Evolutionary conservation across 352 stramenopile species (phyloP).

Genomic region (Globisporangium cylindrosporum): DNA sequence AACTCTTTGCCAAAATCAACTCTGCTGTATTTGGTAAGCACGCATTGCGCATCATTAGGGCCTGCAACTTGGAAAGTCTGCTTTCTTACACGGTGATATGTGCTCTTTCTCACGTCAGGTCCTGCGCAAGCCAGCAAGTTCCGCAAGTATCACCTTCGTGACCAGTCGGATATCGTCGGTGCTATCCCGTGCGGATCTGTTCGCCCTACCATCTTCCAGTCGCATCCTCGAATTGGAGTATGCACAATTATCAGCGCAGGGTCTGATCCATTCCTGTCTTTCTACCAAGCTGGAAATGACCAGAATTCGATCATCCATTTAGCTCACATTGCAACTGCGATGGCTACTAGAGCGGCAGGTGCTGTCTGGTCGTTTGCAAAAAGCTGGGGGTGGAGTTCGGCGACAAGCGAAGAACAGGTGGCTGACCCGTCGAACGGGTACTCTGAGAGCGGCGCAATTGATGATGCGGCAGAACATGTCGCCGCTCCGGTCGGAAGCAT

Average conservation of each 20-base stretch:
- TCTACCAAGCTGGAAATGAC: slow-evolving; percentile 83
- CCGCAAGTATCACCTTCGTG: slow-evolving; percentile 74
- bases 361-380: slow-evolving; percentile 83
- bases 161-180: slow-evolving; percentile 62
- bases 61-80: not conserved
- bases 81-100: not conserved
- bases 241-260: slow-evolving; percentile 74
- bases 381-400: slow-evolving; percentile 69
- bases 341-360: slow-evolving; percentile 67
- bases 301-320: slow-evolving; percentile 87
- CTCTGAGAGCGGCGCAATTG: slow-evolving; percentile 29
- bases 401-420: slow-evolving; percentile 12
- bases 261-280: slow-evolving; percentile 64
- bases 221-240: slow-evolving; percentile 65
- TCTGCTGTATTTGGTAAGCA: slow-evolving; percentile 48
- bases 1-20: slow-evolving; percentile 51
- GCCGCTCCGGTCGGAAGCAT: slow-evolving; percentile 54
- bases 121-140: slow-evolving; percentile 75
- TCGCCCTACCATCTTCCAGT: slow-evolving; percentile 79
- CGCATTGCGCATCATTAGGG: too few relatives aligned
- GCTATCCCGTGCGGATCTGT: slow-evolving; percentile 62
- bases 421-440: slow-evolving; percentile 1
- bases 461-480: slow-evolving; percentile 68
- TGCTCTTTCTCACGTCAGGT: slow-evolving; percentile 19
- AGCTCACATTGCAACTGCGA: slow-evolving; percentile 79